Conservation (phyloP, 2,329 filamentous ascomycete species). For the Neofusicoccum ribis region DNA sequence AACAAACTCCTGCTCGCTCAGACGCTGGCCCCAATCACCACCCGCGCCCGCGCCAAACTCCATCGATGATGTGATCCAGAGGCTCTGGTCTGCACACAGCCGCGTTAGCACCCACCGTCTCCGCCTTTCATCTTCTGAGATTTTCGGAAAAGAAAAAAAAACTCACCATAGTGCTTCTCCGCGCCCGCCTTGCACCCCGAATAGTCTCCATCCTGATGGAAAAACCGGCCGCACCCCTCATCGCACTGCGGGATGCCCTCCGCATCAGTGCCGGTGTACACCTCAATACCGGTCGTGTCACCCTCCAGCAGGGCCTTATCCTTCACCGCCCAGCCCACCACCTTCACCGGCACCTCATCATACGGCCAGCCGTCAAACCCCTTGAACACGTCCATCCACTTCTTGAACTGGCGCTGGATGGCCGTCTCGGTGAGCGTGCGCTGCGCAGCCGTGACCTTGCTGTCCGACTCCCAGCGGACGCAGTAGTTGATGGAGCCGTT, state of each 20-base stretch:
- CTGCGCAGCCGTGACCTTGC: conserved; percentile 40
- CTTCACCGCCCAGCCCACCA: conserved; percentile 49
- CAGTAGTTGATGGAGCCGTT: conserved; percentile 44
- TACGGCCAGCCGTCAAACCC: conserved; percentile 49
- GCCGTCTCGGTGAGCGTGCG: conserved; percentile 40
- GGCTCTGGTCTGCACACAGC: conserved; percentile 38
- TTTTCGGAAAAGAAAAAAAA: neutral
- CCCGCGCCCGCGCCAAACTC: conserved; percentile 41
- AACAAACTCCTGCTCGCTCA: conserved; percentile 49
- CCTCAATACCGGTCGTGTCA: conserved; percentile 38
- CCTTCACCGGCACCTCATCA: conserved; percentile 39
- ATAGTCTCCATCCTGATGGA: conserved; percentile 47
- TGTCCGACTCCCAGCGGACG: conserved; percentile 47
- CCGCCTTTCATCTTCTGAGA: neutral
- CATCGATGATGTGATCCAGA: conserved; percentile 51
- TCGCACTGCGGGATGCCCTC: conserved; percentile 47
- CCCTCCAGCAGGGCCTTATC: conserved; percentile 37
- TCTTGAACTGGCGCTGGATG: conserved; percentile 40
- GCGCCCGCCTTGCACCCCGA: conserved; percentile 41
- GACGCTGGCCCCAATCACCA: conserved; percentile 50
- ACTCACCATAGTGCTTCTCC: conserved; percentile 40
- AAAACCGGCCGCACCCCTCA: conserved; percentile 46
- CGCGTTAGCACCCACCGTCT: neutral
- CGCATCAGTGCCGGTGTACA: conserved; percentile 45
- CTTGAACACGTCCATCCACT: conserved; percentile 46